Base-by-base conservation (phyloP, 768 basidiomycete genomes). In the Russula griseocarnosa region DNA sequence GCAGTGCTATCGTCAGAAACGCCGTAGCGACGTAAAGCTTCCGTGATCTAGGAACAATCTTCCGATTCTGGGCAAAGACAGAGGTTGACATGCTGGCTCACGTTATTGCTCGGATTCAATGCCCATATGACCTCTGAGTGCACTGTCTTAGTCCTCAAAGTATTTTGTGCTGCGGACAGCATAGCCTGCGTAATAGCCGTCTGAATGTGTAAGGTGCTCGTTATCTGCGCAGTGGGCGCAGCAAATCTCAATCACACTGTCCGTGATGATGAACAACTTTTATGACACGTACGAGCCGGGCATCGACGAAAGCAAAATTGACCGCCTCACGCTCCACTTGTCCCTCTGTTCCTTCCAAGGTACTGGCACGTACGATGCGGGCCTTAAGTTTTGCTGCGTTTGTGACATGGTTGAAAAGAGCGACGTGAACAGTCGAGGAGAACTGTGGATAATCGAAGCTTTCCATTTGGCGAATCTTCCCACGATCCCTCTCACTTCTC, bases 81-180 rank as follows among this genome's bases (percentile, higher is more conserved):
- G 28, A 54, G 36, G 5, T 22, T 50, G 70, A 7, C 28, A 30
- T 8, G 18, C 22, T 44, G 30, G 69, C 79, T 54, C 59, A 91
- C 92, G 72, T 95, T 97, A 67, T 92, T 90, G 5, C 86, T 91
- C 2, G 94, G 93, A 67, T 90, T 92, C 54, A 98, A 78, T 24
- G 83, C 76, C 80, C 89, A 94, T n/a, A 98, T 78, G 56, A 98
- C 81, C 74, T 98, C 95, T 0, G 93, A 93, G 71, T 98, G 94
- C 0, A 94, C 76, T 1, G 93, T 92, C 76, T 88, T 92, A 1
- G 95, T 94, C 53, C 87, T 81, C 61, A 96, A 77, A 0, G 76
- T 70, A 24, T 77, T 79, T 47, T 86, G 82, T 3, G 81, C 73
- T 32, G 83, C 79, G 0, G 92, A 83, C 13, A 94, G 76, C n/a